These are phyloP conservation scores for Gilbertella persicaria DNA, from an alignment of 371 early-diverging fungal species.

Conservation along the genomic window DNA sequence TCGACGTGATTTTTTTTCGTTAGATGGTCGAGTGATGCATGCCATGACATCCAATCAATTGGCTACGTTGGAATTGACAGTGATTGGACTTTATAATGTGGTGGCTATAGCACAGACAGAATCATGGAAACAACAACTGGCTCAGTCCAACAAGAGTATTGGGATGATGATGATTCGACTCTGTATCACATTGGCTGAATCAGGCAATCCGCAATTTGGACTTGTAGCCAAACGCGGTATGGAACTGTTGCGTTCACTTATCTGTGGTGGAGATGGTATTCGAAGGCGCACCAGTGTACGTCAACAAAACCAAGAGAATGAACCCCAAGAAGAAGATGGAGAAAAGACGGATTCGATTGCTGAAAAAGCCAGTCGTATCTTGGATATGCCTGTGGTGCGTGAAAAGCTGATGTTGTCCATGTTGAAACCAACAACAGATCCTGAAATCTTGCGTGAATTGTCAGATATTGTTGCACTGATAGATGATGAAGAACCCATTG, in stretches of 20 bases:
- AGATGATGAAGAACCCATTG: constrained; percentile 42
- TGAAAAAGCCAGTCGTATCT: constrained; percentile 30
- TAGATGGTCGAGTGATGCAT: constrained; percentile 46
- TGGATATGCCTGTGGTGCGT: constrained; percentile 42
- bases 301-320: constrained; percentile 9
- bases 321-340: constrained; percentile 10
- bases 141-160: constrained; percentile 40
- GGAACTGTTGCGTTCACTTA: constrained; percentile 41
- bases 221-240: constrained; percentile 44
- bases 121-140: constrained; percentile 36
- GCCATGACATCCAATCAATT: constrained; percentile 53
- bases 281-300: constrained; percentile 22
- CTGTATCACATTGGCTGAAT: constrained; percentile 54
- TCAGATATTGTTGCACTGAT: constrained; percentile 43
- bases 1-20: constrained; percentile 41
- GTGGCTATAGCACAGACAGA: constrained; percentile 38
- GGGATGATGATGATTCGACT: constrained; percentile 52
- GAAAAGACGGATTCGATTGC: constrained; percentile 20
- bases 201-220: constrained; percentile 44
- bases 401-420: constrained; percentile 48
- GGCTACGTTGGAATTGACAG: constrained; percentile 55
- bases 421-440: constrained; percentile 45
- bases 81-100: constrained; percentile 60
- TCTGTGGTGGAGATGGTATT: constrained; percentile 42
- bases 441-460: constrained; percentile 41